These are phyloP conservation scores for Castanea mollissima DNA, from an alignment of 306 rosid species.

Conservation along the genomic window DNA sequence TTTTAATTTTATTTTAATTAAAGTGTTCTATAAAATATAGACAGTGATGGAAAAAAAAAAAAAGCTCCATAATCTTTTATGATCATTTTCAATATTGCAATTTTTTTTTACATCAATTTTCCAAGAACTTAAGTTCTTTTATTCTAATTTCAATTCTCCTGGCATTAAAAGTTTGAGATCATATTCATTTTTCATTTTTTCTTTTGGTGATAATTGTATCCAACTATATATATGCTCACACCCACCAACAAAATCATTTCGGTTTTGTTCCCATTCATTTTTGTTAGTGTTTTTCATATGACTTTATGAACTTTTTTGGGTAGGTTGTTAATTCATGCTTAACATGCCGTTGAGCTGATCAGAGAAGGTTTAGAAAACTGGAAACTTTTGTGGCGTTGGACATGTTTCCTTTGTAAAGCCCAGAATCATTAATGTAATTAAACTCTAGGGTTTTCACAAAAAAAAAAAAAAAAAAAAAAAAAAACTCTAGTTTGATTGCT, in stretches of 20 bases:
- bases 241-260: background rate
- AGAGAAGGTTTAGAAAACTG: background rate
- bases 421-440: background rate
- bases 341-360: background rate
- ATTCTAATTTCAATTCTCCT: no score
- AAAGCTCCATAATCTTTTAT: no score
- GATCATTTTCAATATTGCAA: no score
- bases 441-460: no score
- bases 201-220: background rate
- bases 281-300: background rate
- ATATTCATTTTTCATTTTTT: background rate
- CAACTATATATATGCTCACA: background rate
- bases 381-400: background rate
- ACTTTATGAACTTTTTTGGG: conserved; percentile 4
- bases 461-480: no score
- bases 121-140: no score
- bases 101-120: no score
- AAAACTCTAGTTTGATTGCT: no score
- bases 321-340: conserved; percentile 24
- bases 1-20: no score
- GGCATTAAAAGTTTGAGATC: no score
- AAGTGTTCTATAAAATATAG: no score
- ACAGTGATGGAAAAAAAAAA: no score
- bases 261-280: background rate
- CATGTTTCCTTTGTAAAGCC: background rate